A percentile compares a stretch with the other conserved stretches of the same genome.
phyloP scores from a whole-genome alignment of 768 basidiomycete genomes.

The Termitomyces heimii region DNA sequence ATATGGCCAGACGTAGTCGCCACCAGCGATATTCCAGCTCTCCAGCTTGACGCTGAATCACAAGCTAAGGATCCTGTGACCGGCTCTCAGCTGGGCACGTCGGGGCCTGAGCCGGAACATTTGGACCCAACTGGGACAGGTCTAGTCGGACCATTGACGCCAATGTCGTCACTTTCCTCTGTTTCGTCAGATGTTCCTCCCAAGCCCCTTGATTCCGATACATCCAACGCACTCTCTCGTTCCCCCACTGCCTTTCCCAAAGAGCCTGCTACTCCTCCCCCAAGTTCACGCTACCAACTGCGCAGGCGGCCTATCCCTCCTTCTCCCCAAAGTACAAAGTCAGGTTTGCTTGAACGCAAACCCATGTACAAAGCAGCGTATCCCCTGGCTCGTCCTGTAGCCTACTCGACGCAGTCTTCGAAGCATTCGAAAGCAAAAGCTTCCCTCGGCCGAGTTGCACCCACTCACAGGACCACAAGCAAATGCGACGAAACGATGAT shows the following conservation, averaged over 20 bases:
- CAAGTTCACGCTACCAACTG: slow-evolving; percentile 24
- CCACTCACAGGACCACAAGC: slow-evolving; percentile 8
- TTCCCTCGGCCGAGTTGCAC: slow-evolving; percentile 14
- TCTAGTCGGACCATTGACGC: slow-evolving; percentile 7
- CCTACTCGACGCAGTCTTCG: slow-evolving; percentile 14
- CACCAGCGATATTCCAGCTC: slow-evolving; percentile 25
- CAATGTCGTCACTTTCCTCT: slow-evolving; percentile 16
- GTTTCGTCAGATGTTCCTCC: slow-evolving; percentile 11
- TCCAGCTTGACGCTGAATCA: slow-evolving; percentile 29
- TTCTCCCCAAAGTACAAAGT: slow-evolving; percentile 14
- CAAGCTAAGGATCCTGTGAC: slow-evolving; percentile 23
- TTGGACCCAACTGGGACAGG: slow-evolving; percentile 9
- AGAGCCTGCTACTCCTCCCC: slow-evolving; percentile 7
- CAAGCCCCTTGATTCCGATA: not conserved
- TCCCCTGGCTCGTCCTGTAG: slow-evolving; percentile 2
- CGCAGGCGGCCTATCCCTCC: slow-evolving; percentile 24
- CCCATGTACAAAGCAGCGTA: slow-evolving; percentile 7
- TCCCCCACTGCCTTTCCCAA: slow-evolving; percentile 12
- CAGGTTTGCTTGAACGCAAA: slow-evolving; percentile 7
- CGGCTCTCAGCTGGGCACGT: slow-evolving; percentile 31
- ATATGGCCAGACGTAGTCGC: slow-evolving; percentile 29
- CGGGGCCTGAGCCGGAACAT: slow-evolving; percentile 5
- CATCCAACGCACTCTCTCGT: not conserved
- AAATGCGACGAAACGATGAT: slow-evolving; percentile 6
- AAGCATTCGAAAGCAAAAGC: slow-evolving; percentile 14